These are phyloP conservation scores for Miscanthus sacchariflorus DNA, from an alignment of 202 grass and related monocot genomes.

Conservation along the genomic window DNA sequence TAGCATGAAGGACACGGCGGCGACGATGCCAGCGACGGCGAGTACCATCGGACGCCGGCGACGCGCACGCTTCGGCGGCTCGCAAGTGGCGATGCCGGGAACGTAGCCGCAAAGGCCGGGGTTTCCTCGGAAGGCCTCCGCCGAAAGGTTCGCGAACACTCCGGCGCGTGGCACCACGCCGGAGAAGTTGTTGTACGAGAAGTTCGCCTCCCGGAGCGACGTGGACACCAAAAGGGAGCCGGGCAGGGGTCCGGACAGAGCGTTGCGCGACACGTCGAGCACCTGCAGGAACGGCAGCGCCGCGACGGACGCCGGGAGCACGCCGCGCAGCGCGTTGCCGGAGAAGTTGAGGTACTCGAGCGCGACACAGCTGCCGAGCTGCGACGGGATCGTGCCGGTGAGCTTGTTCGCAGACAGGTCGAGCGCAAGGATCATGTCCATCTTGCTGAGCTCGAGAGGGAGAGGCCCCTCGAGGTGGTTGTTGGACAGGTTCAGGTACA, in stretches of 20 bases:
- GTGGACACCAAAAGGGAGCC: conserved; percentile 39
- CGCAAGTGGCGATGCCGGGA: conserved; percentile 37
- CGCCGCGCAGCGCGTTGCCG: conserved; percentile 53
- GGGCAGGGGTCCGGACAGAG: conserved; percentile 50
- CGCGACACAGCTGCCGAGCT: conserved; percentile 59
- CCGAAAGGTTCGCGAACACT: conserved; percentile 47
- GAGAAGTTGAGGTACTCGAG: conserved; percentile 73
- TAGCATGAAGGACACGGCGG: conserved; percentile 37
- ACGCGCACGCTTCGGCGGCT: not conserved
- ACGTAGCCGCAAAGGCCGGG: conserved; percentile 45
- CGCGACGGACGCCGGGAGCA: conserved; percentile 49
- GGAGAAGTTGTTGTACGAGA: conserved; percentile 70
- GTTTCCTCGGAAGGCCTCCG: conserved; percentile 53
- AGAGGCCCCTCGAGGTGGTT: conserved; percentile 59
- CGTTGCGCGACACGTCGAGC: conserved; percentile 64
- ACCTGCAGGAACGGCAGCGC: conserved; percentile 53
- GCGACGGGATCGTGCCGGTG: conserved; percentile 50
- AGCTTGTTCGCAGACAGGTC: conserved; percentile 65
- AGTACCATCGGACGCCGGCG: not conserved
- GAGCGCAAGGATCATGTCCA: conserved; percentile 68
- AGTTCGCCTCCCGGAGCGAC: conserved; percentile 47
- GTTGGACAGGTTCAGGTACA: conserved; percentile 69
- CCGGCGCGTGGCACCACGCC: conserved; percentile 41
- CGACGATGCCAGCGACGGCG: conserved; percentile 20
- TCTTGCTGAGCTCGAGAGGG: conserved; percentile 64